Percentiles rank a stretch among this genome's conserved stretches.
Conservation (phyloP, 805 yeast species). For the Candida orba region DNA sequence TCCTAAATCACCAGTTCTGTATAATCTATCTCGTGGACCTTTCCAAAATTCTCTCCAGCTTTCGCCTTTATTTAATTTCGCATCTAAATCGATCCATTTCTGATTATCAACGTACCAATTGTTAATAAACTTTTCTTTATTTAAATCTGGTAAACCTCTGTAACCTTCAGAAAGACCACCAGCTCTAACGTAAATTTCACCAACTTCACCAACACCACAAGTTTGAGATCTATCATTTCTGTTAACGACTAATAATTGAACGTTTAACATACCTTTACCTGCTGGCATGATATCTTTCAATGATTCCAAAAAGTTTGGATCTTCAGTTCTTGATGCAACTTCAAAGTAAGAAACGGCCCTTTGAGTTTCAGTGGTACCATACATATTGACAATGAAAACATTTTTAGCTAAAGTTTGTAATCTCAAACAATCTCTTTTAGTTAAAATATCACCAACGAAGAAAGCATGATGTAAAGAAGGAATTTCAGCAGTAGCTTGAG, state of each 20-base stretch:
- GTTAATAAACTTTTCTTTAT: constrained; percentile 76
- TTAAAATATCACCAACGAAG: constrained; percentile 95
- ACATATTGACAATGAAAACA: constrained; percentile 91
- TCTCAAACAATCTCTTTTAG: constrained; percentile 94
- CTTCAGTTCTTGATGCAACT: constrained; percentile 63
- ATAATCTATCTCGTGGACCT: constrained; percentile 93
- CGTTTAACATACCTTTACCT: constrained; percentile 95
- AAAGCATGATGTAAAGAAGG: constrained; percentile 90
- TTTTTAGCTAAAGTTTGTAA: constrained; percentile 88
- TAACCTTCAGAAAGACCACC: constrained; percentile 97
- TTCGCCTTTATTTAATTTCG: constrained; percentile 33
- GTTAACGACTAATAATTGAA: constrained; percentile 89
- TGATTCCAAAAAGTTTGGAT: constrained; percentile 67
- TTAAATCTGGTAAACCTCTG: constrained; percentile 83
- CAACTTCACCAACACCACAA: constrained; percentile 98
- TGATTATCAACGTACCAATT: constrained; percentile 81
- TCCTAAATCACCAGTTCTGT: constrained; percentile 96
- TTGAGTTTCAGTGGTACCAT: constrained; percentile 99
- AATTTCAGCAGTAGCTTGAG: constrained; percentile 86
- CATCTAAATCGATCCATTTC: constrained; percentile 56
- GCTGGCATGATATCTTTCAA: constrained; percentile 98
- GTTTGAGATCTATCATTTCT: constrained; percentile 81
- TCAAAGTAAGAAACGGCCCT: constrained; percentile 94
- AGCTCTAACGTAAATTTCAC: constrained; percentile 97
- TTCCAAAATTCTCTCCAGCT: constrained; percentile 76